These are phyloP conservation scores for Canavalia ensiformis DNA, from an alignment of 306 rosid species.

Conservation along the genomic window DNA sequence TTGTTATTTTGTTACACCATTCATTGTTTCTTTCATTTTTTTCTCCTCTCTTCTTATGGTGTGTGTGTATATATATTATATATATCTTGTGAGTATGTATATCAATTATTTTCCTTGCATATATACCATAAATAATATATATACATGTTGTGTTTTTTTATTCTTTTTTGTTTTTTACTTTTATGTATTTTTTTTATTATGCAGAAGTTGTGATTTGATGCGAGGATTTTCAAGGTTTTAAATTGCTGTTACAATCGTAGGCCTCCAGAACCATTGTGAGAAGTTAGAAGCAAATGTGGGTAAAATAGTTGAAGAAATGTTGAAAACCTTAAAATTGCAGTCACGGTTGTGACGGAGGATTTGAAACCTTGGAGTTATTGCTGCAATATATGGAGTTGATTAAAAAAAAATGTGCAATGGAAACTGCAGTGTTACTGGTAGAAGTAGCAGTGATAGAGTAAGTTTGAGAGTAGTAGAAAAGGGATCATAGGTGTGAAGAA, in stretches of 20 bases:
- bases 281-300: not conserved
- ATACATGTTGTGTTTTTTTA: not conserved
- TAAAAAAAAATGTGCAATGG: not conserved
- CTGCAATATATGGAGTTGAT: constrained; percentile 23
- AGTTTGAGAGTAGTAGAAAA: not conserved
- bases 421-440: constrained; percentile 43
- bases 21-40: too few species aligned
- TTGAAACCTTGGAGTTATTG: constrained; percentile 1
- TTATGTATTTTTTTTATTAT: not conserved
- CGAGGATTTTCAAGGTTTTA: not conserved
- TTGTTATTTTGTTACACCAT: too few species aligned
- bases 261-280: not conserved
- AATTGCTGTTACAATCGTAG: not conserved
- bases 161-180: too few species aligned
- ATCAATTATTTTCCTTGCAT: not conserved
- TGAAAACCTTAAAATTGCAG: not conserved
- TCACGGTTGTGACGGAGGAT: too few species aligned
- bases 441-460: constrained; percentile 32
- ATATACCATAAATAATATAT: constrained; percentile 13
- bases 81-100: too few species aligned
- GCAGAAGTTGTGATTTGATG: constrained; percentile 31
- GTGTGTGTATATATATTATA: too few species aligned
- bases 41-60: too few species aligned
- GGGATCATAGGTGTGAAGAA: not conserved
- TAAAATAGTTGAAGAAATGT: not conserved